Conservation (phyloP, 495 filamentous ascomycete genomes). For the Talaromyces stipitatus region DNA sequence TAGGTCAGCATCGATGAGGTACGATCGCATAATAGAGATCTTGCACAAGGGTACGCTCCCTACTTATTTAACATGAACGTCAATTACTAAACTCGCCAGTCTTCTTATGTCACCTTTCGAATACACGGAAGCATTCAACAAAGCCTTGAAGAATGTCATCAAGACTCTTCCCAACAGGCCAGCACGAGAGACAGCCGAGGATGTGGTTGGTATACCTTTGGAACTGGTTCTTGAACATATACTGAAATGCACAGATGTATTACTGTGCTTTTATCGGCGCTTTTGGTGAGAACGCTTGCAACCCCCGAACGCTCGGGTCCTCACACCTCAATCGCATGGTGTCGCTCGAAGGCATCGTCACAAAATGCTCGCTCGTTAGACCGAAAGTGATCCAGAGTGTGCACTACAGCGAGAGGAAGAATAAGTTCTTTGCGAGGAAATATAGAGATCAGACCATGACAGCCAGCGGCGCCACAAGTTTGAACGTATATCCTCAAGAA, state of each 20-base stretch:
- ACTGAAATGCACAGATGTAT: constrained; percentile 50
- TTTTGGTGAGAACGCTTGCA: constrained; percentile 92
- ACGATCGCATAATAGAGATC: constrained; percentile 76
- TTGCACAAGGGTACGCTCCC: constrained; percentile 65
- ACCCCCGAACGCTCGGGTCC: constrained; percentile 85
- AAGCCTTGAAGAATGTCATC: constrained; percentile 80
- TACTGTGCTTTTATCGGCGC: constrained; percentile 94
- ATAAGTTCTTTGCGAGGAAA: constrained; percentile 73
- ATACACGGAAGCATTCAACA: constrained; percentile 77
- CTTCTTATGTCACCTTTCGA: constrained; percentile 84
- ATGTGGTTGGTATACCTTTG: constrained; percentile 39
- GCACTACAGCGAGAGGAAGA: constrained; percentile 81
- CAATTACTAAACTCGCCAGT: constrained; percentile 21
- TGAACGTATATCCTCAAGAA: constrained; percentile 89
- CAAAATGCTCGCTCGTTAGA: constrained; percentile 87
- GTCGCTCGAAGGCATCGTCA: constrained; percentile 95
- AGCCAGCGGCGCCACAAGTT: constrained; percentile 72
- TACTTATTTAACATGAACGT: neutral
- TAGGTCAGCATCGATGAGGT: constrained; percentile 93
- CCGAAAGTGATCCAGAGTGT: constrained; percentile 98
- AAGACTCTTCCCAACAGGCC: constrained; percentile 63
- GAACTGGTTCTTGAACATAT: neutral
- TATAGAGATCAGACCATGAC: constrained; percentile 97
- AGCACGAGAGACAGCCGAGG: constrained; percentile 49
- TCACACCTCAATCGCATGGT: constrained; percentile 91